A percentile compares a stretch with the other conserved stretches of the same genome.
phyloP scores from a whole-genome alignment of 495 filamentous ascomycete species.

The Jackrogersella minutella region DNA sequence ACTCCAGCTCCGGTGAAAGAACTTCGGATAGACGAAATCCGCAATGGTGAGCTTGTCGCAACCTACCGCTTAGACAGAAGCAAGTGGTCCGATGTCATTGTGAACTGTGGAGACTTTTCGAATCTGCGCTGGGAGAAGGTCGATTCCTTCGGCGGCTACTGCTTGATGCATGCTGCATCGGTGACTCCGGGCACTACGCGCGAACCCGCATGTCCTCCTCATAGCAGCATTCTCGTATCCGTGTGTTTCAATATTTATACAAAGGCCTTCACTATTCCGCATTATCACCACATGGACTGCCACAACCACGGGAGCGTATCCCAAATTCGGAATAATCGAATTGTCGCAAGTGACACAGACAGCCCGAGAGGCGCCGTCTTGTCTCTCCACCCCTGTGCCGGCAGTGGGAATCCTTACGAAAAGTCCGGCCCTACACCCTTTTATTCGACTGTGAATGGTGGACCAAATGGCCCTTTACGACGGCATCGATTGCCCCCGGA shows the following conservation, averaged over 20 bases:
- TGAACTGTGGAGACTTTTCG: conserved; percentile 11
- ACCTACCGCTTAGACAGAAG: conserved; percentile 33
- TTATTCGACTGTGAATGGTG: conserved; percentile 17
- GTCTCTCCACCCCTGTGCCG: conserved; percentile 14
- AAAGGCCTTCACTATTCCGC: conserved; percentile 37
- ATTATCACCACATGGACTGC: conserved; percentile 32
- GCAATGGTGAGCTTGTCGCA: conserved; percentile 28
- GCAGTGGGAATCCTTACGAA: background rate
- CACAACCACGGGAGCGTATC: conserved; percentile 28
- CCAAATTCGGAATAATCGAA: conserved; percentile 40
- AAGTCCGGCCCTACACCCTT: conserved; percentile 5
- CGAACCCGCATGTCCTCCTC: conserved; percentile 27
- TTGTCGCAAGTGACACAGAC: conserved; percentile 29
- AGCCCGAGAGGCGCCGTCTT: conserved; percentile 10
- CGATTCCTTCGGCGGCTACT: conserved; percentile 43
- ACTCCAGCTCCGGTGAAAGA: conserved; percentile 20
- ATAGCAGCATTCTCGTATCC: conserved; percentile 31
- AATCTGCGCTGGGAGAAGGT: conserved; percentile 42
- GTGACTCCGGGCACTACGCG: conserved; percentile 4
- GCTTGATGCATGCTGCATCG: conserved; percentile 35
- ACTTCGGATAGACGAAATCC: conserved; percentile 38
- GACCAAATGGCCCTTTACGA: conserved; percentile 5
- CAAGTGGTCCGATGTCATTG: conserved; percentile 24
- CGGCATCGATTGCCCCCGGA: conserved; percentile 8
- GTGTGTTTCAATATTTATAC: conserved; percentile 47